A percentile compares a stretch with the other conserved stretches of the same genome.
These are phyloP conservation scores for Entomortierella beljakovae DNA, from an alignment of 192 early-diverging fungal genomes.

Conservation along the genomic window DNA sequence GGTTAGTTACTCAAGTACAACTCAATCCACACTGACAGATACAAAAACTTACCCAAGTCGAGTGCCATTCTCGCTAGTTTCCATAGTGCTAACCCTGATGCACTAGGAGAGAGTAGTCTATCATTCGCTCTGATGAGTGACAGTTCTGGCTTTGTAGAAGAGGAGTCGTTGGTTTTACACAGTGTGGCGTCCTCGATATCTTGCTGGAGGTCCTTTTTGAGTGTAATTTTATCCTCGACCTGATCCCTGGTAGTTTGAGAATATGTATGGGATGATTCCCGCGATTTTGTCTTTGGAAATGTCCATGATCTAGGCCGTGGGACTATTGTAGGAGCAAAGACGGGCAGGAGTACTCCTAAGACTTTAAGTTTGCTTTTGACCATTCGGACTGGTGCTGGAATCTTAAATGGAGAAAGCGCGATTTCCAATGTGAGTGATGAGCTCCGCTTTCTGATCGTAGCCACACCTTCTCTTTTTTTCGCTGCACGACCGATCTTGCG, in stretches of 20 bases:
- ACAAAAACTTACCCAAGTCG: slow-evolving; percentile 12
- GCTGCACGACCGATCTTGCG: neutral
- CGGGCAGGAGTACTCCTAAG: slow-evolving; percentile 7
- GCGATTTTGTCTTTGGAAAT: neutral
- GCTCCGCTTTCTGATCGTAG: neutral
- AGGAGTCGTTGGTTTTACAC: too few species aligned
- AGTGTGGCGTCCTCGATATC: too few species aligned
- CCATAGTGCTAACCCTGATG: neutral
- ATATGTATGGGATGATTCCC: neutral
- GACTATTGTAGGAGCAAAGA: neutral
- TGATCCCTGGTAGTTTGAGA: neutral
- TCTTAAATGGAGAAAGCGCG: neutral
- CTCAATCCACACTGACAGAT: too few species aligned
- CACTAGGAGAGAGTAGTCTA: neutral
- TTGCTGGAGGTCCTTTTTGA: too few species aligned
- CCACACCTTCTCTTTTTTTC: neutral
- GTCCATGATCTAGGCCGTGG: neutral
- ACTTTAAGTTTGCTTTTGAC: slow-evolving; percentile 15
- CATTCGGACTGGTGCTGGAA: neutral
- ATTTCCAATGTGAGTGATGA: neutral
- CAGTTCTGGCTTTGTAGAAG: neutral
- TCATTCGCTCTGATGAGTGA: neutral
- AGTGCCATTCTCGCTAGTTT: slow-evolving; percentile 5
- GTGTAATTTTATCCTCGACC: too few species aligned
- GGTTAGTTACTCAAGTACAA: too few species aligned